Percentiles rank a stretch among this genome's conserved stretches.
These are phyloP conservation scores for Solanum etuberosum DNA, from an alignment of 257 asterid genomes.

Conservation along the genomic window DNA sequence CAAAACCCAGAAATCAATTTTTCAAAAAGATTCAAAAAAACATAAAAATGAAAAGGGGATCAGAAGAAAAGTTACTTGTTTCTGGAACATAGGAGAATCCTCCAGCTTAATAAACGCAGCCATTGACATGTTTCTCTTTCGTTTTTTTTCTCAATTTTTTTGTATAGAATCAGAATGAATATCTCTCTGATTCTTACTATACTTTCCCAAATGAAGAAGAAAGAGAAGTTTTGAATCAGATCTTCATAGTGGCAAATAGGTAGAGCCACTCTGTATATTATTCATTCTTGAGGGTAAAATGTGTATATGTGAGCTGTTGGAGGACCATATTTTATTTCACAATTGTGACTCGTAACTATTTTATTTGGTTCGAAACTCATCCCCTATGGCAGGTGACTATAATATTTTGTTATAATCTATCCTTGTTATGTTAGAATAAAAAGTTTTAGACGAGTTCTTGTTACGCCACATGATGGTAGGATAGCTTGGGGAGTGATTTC, in stretches of 20 bases:
- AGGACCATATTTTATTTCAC: not conserved
- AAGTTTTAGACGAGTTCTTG: not conserved
- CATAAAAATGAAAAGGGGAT: not conserved
- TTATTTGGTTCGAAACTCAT: not conserved
- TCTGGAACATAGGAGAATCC: constrained; percentile 97
- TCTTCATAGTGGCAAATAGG: not conserved
- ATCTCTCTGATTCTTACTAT: not conserved
- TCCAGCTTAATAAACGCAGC: constrained; percentile 77
- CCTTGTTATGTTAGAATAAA: not conserved
- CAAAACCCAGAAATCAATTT: not conserved
- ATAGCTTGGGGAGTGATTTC: not conserved
- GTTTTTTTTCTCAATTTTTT: not conserved
- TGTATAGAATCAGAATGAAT: not conserved
- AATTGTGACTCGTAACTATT: not conserved
- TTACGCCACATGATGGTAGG: rapidly evolving
- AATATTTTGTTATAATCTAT: not conserved
- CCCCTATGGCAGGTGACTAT: rapidly evolving
- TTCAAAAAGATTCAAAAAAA: not conserved
- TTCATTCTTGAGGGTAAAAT: not conserved
- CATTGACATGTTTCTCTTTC: constrained; percentile 25
- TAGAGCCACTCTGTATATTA: not conserved
- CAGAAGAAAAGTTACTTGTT: constrained; percentile 38
- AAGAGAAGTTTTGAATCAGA: not conserved
- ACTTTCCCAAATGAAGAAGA: not conserved
- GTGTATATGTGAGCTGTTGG: not conserved